Evolutionary conservation across 257 asterid genomes (phyloP), one percentile per base, ranked within the genome.

Genomic region (Rubia yunnanensis): DNA sequence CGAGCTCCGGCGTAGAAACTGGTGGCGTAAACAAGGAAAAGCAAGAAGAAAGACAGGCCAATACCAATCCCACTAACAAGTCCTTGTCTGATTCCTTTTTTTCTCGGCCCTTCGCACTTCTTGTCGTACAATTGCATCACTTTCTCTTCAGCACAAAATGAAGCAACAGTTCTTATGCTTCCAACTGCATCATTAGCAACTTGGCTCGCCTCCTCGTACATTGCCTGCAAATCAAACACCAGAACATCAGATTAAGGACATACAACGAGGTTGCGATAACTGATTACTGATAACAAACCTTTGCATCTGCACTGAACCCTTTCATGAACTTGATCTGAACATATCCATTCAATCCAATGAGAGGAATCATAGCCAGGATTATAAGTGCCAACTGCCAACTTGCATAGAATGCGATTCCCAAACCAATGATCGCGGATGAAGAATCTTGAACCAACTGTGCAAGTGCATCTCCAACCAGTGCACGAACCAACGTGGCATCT

Each of bases 1-100:
- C 84, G 81, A 54, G 96, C 98, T 69, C 96, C 96, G 0, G 95
- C 96, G 26, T 92, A 92, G 72, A 92, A 92, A 77, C 95, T 85
- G 11, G 95, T 70, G 63, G 96, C 96, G 52, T 88, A 85, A 20
- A 82, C 96, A 54, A 80, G 81, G 69, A 80, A 91, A 69, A 85
- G 74, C 80, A 87, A 58, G 0, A 79, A 65, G 41, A 64, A 84
- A 1, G 98, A 86, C 24, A 81, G 36, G 73, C 98, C 98, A 73
- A 82, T 88, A 0, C 94, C 96, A 17, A 84, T 44, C 38, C 95
- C 96, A 65, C 95, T 88, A 32, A 88, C 38, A 69, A 91, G 2
- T 35, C 96, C 98, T 78, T 81, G 91, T 52, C 77, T 78, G 30
- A 88, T 79, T 69, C 96, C 96, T 58, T 74, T 83, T 63, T 71